Percentiles rank a stretch among this genome's conserved stretches.
phyloP scores from a whole-genome alignment of 495 filamentous ascomycete species.

The Penicillium alfredii region DNA sequence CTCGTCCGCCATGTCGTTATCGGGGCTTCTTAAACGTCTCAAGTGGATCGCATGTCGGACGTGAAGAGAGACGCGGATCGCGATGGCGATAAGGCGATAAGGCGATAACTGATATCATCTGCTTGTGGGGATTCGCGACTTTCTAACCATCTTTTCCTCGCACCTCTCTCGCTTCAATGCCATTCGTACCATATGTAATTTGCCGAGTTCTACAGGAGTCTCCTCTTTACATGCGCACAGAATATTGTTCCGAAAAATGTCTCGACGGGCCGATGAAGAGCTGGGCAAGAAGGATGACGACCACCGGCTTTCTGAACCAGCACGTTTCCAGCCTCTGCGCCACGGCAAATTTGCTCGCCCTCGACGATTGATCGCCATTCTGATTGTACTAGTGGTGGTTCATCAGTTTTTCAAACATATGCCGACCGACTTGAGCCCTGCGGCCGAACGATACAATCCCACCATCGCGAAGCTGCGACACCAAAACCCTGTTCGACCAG shows the following conservation, averaged over 20 bases:
- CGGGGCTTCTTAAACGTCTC: constrained; percentile 1
- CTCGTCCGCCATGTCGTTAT: constrained; percentile 32
- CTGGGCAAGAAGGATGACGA: constrained; percentile 67
- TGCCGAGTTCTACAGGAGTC: no score
- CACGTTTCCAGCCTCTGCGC: constrained; percentile 22
- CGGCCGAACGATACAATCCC: constrained; percentile 25
- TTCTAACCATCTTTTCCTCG: constrained; percentile 3
- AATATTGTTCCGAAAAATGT: constrained; percentile 42
- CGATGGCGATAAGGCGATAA: constrained; percentile 16
- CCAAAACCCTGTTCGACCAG: constrained; percentile 5
- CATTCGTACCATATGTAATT: constrained; percentile 12
- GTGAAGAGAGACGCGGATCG: constrained; percentile 11
- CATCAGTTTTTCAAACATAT: constrained; percentile 53
- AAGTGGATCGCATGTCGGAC: no score
- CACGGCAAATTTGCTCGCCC: constrained; percentile 34
- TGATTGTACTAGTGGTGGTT: constrained; percentile 38
- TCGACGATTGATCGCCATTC: constrained; percentile 37
- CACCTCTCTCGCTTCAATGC: constrained; percentile 9
- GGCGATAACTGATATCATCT: constrained; percentile 17
- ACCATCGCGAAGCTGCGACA: constrained; percentile 19
- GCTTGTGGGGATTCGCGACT: constrained; percentile 1
- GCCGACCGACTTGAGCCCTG: constrained; percentile 37
- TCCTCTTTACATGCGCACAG: constrained; percentile 11
- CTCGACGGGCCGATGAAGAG: constrained; percentile 55
- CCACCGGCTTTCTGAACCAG: constrained; percentile 35